A percentile compares a stretch with the other conserved stretches of the same genome.
These are phyloP conservation scores for Geotrichum histeridarum DNA, from an alignment of 1,139 yeast species.

Conservation along the genomic window DNA sequence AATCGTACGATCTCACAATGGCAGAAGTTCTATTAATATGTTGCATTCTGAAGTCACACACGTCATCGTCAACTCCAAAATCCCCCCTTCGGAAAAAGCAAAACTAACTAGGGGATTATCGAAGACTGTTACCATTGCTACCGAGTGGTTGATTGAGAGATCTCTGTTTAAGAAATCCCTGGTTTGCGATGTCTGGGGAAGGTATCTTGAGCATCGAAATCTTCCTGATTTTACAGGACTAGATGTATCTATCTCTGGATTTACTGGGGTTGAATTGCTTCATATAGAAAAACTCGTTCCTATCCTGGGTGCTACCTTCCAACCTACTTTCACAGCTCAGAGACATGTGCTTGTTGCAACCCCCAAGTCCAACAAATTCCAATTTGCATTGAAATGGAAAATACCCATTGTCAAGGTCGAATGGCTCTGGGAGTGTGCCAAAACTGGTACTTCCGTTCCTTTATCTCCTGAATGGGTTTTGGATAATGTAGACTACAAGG, in stretches of 20 bases:
- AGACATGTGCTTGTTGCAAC: constrained; percentile 64
- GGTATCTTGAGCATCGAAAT: constrained; percentile 47
- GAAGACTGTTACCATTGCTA: constrained; percentile 25
- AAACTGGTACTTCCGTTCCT: constrained; percentile 27
- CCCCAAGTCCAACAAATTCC: constrained; percentile 42
- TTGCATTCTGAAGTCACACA: constrained; percentile 17
- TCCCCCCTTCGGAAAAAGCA: constrained; percentile 20
- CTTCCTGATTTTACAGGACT: constrained; percentile 39
- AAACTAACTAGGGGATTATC: constrained; percentile 16
- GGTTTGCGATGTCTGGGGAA: constrained; percentile 66
- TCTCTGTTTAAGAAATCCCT: constrained; percentile 57
- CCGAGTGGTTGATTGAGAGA: constrained; percentile 87
- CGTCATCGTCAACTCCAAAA: constrained; percentile 32
- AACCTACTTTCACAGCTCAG: constrained; percentile 48
- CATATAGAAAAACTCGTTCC: constrained; percentile 64
- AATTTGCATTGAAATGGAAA: constrained; percentile 52
- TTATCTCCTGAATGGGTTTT: constrained; percentile 44
- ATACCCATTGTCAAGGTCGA: constrained; percentile 52
- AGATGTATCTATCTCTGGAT: constrained; percentile 69
- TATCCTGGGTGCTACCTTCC: constrained; percentile 44
- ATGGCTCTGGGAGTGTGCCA: constrained; percentile 48
- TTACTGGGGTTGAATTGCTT: constrained; percentile 71
- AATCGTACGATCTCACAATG: constrained; percentile 41
- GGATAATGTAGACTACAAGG: constrained; percentile 25
- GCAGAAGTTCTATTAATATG: constrained; percentile 17